Base-by-base conservation (phyloP, 805 yeast genomes). In the Priceomyces fermenticarens region DNA sequence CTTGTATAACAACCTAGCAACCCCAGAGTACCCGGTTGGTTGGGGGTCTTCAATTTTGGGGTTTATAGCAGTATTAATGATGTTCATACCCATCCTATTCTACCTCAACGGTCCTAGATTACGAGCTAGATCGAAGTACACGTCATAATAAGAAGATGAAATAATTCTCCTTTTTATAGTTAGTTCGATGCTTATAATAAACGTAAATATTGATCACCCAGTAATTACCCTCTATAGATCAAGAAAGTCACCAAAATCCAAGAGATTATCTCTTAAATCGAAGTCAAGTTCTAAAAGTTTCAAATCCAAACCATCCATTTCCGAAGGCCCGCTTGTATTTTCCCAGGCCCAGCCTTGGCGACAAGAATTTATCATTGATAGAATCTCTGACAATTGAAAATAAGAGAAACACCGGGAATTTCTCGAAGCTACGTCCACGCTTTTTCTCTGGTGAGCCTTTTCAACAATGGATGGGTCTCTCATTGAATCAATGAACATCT, bases 31-130 rank as follows among this genome's bases (percentile, higher is more conserved):
- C 53, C 83, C 85, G 2, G 77, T 76, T 12, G 83, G 68, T 3
- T 80, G 82, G 83, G 85, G 83, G 2, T 61, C 75, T 2, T 65
- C 76, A 4, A 45, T 78, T 9, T 46, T 54, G 30, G 82, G 75
- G 0, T 75, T 75, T 47, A 51, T 76, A 35, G 49, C 72, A 2
- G 32, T 70, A 23, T 71, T 53, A 0, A 54, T 80, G 62, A 61
- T 73, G n/a, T 54, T 63, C 3, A 70, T 78, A 35, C 83, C 82
- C 14, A 65, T 75, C 25, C 48, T 68, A 4, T 59, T 78, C 37
- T 66, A 65, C 51, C 47, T 59, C 39, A 63, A 64, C 41, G 76
- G 77, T 10, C 69, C 73, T 2, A 55, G 55, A 38, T 58, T 72
- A 48, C 58, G 76, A 41, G 67, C 71, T 11, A 62, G 60, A 41